Percentiles rank a stretch among this genome's conserved stretches.
phyloP scores from a whole-genome alignment of 2,329 filamentous ascomycete species.

The Calonectria leucothoes region DNA sequence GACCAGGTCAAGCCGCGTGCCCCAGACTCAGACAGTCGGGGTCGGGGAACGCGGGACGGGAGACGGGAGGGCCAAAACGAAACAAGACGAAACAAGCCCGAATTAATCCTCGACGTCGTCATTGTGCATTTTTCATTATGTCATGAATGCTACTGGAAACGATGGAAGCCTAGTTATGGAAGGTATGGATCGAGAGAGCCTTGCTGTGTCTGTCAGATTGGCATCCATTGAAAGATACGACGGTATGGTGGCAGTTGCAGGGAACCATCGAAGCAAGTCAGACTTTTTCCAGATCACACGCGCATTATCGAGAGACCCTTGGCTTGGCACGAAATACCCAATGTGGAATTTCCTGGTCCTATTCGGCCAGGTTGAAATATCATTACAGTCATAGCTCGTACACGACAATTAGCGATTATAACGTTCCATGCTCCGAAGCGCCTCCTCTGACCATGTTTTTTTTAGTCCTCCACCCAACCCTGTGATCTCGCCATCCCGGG shows the following conservation, averaged over 20 bases:
- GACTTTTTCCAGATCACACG: constrained; percentile 3
- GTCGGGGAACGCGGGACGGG: constrained; percentile 10
- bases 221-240: background rate
- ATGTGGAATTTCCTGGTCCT: background rate
- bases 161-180: background rate
- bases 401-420: constrained; percentile 22
- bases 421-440: constrained; percentile 1
- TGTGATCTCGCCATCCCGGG: constrained; percentile 4
- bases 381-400: constrained; percentile 20
- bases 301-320: constrained; percentile 4
- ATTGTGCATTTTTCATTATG: constrained; percentile 8
- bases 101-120: constrained; percentile 14
- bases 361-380: background rate
- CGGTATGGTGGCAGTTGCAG: background rate
- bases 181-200: background rate
- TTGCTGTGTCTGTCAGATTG: constrained; percentile 11
- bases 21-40: constrained; percentile 16
- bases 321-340: constrained; percentile 6
- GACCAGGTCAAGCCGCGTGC: constrained; percentile 21
- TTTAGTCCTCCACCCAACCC: background rate
- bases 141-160: constrained; percentile 2
- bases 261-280: background rate
- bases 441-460: constrained; percentile 5
- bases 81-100: constrained; percentile 12
- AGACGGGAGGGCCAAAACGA: constrained; percentile 17